These are phyloP conservation scores for Melanogaster broomeanus DNA, from an alignment of 768 basidiomycete genomes.

Conservation along the genomic window DNA sequence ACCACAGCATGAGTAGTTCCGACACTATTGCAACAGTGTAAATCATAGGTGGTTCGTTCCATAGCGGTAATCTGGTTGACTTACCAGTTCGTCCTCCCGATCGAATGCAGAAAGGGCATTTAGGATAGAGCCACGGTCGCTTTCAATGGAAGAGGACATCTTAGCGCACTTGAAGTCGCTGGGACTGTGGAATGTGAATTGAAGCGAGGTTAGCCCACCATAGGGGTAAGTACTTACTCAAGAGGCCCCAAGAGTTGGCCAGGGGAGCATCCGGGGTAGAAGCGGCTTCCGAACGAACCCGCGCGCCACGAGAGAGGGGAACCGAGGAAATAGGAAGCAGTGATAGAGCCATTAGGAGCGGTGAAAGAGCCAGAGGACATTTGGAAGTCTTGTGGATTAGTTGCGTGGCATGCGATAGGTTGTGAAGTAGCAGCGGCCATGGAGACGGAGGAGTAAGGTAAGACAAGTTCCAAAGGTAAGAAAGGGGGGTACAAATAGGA, in stretches of 20 bases:
- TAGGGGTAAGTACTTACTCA: constrained; percentile 50
- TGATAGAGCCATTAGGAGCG: constrained; percentile 48
- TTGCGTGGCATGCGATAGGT: constrained; percentile 44
- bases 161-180: constrained; percentile 49
- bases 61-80: constrained; percentile 19
- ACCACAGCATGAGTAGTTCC: constrained; percentile 91
- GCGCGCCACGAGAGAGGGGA: constrained; percentile 74
- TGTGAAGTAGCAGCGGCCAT: constrained; percentile 43
- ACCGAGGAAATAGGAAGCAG: constrained; percentile 70
- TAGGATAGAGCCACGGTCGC: constrained; percentile 58
- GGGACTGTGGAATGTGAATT: constrained; percentile 29
- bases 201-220: background rate
- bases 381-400: constrained; percentile 24
- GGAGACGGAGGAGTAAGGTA: background rate
- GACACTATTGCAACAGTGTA: constrained; percentile 48
- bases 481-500: constrained; percentile 11
- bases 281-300: constrained; percentile 63
- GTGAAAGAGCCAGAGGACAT: constrained; percentile 54
- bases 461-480: background rate
- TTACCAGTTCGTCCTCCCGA: constrained; percentile 71
- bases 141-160: constrained; percentile 56
- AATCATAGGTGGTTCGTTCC: background rate
- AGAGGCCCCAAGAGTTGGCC: constrained; percentile 60
- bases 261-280: constrained; percentile 65
- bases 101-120: constrained; percentile 69